phyloP scores from a whole-genome alignment of 208 protist genomes.

The Strigomonas culicis region DNA sequence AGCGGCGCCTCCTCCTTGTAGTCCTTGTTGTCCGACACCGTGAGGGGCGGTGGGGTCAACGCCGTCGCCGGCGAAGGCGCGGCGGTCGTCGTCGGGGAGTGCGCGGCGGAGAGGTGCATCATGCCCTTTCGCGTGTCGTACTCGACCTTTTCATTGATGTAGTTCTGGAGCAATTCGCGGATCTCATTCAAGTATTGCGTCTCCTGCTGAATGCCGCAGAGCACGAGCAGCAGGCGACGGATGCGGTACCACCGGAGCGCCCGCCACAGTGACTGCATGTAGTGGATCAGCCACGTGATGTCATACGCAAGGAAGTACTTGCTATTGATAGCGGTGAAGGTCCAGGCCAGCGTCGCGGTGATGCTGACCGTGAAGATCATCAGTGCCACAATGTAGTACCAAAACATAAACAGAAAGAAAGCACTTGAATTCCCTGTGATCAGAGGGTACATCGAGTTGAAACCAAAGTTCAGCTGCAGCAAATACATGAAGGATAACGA shows the following conservation, averaged over 20 bases:
- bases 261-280: background rate
- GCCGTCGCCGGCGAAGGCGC: too few relatives aligned
- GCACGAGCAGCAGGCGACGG: background rate
- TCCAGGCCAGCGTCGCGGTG: constrained; percentile 7
- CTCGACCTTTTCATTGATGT: constrained; percentile 3
- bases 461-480: constrained; percentile 16
- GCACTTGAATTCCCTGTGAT: constrained; percentile 9
- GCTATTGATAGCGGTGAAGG: constrained; percentile 4
- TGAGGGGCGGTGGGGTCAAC: too few relatives aligned
- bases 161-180: background rate
- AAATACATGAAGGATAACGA: constrained; percentile 15
- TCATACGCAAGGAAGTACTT: constrained; percentile 4
- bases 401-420: constrained; percentile 24
- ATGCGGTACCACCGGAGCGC: background rate
- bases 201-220: constrained; percentile 13
- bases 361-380: constrained; percentile 5
- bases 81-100: too few relatives aligned
- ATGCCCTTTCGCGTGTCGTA: background rate
- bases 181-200: constrained; percentile 2
- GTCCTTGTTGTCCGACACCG: background rate
- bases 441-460: constrained; percentile 16
- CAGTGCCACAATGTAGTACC: constrained; percentile 13
- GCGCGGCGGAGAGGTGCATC: too few relatives aligned
- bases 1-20: background rate
- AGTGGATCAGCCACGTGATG: background rate